Evolutionary conservation across 441 rosid genomes (phyloP), one percentile per base, ranked within the genome.

Genomic region (Gossypium lobatum): DNA sequence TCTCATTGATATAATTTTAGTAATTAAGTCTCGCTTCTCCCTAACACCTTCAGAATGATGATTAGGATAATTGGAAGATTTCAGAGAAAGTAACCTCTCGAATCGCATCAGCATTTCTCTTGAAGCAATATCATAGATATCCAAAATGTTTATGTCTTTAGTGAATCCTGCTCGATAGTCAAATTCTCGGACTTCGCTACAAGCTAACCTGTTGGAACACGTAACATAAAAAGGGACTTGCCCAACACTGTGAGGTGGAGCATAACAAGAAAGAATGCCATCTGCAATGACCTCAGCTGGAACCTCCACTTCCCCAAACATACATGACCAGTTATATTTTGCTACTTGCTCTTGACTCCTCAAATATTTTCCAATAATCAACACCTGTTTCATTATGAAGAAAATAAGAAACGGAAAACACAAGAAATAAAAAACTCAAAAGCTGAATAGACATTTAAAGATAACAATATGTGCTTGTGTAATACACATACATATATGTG

Each of bases 301-400:
- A 82, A 95, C 99, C 81, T 93, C 98, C 72, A 91, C 89, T 84
- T 93, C 99, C 23, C 98, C 99, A 87, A 91, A 95, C 98, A 95
- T 95, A 70, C 98, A 91, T 74, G 98, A 93, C 99, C 98, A 93
- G 46, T 80, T 85, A 83, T 74, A 88, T 26, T 80, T 85, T 17
- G 67, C 73, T 77, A 86, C 84, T 76, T 89, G 93, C 75, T 84
- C 85, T 13, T 77, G 84, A 81, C 81, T 81, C 77, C 69, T 87
- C 80, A 95, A 80, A 78, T 93, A 95, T 71, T 78, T 86, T 79
- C 98, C 99, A 63, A 79, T 78, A 58, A 95, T 84, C 76, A 90
- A 79, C 61, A 95, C 93, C 98, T 95, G 85, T 37, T 70, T 58
- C 42, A 77, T 9, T 48, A 64, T 59, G 61, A 66, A 72, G 65